These are phyloP conservation scores for Colletotrichum liriopes DNA, from an alignment of 2,329 filamentous ascomycete species.

Conservation along the genomic window DNA sequence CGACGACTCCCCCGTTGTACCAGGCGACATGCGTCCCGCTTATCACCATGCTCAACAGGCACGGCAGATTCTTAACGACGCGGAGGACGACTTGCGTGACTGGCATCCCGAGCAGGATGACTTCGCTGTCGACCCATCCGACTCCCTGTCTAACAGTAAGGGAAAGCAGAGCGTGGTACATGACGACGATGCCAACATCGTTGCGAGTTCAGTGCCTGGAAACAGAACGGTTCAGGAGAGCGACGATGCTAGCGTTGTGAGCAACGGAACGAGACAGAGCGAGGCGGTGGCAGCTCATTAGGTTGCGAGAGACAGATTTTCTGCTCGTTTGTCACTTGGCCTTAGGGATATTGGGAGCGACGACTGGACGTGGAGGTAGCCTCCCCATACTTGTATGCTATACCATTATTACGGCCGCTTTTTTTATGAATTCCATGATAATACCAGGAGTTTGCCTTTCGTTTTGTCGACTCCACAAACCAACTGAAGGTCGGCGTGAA, in stretches of 20 bases:
- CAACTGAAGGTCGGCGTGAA: background rate
- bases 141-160: slow-evolving; percentile 16
- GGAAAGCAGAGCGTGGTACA: slow-evolving; percentile 25
- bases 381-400: slow-evolving; percentile 4
- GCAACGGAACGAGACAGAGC: slow-evolving; percentile 27
- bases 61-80: slow-evolving; percentile 90
- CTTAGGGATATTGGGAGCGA: background rate
- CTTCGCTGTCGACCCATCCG: slow-evolving; percentile 35
- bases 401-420: slow-evolving; percentile 35
- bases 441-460: background rate
- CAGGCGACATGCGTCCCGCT: slow-evolving; percentile 81
- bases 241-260: slow-evolving; percentile 8
- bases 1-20: slow-evolving; percentile 91
- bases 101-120: slow-evolving; percentile 72
- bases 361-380: background rate
- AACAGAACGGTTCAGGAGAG: background rate
- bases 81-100: slow-evolving; percentile 86
- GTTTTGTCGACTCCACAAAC: no score
- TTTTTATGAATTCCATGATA: slow-evolving; percentile 22
- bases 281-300: slow-evolving; percentile 18
- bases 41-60: slow-evolving; percentile 80
- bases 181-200: slow-evolving; percentile 35
- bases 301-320: background rate
- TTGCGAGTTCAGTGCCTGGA: slow-evolving; percentile 21
- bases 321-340: slow-evolving; percentile 3